Base-by-base conservation (phyloP, 2,329 filamentous ascomycete genomes). In the Sphaerostilbella broomeana region DNA sequence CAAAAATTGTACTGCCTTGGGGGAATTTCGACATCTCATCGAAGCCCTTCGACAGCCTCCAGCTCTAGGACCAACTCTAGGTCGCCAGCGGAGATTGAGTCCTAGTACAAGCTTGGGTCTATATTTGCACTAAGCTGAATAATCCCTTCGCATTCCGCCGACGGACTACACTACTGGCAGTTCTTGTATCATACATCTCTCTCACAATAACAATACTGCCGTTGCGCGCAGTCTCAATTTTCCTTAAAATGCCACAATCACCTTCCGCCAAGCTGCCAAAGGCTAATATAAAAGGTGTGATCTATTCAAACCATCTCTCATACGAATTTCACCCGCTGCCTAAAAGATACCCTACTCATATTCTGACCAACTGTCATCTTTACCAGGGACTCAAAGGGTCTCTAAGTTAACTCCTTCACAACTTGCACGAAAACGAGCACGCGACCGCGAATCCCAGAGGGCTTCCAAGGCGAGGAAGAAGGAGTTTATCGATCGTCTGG, bases 391-490 rank as follows among this genome's bases (percentile, higher is more conserved):
- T 43, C 78, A 87, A 50, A 88, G 85, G 47, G 88, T 94, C 40
- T 86, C 87, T 48, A 90, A 85, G 54, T 72, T 95, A 57, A 94
- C 86, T 8, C 84, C 87, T 5, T 84, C 89, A 46, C 89, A 95
- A 63, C 75, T 95, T 43, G 86, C 84, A 20, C 84, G 88, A 61
- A 95, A 95, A 69, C 75, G 89, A 48, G 86, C 86, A 54, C 95
- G 95, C 66, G 88, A 95, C 60, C 78, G 88, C 46, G 86, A 94
- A 62, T 88, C 88, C 28, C 88, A 95, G 64, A 77, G 88, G 35
- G 86, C 85, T 28, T 94, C 94, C 47, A 74, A 88, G 35, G 85
- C 88, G 60, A 76, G 88, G 51, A 94, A 87, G 25, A 90, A 88
- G 66, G 78, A 84, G 55, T 84, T 87, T 59, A 94, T 94, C 53